Base-by-base conservation (phyloP, 1,284 basidiomycete species). In the Vanrija humicola region DNA sequence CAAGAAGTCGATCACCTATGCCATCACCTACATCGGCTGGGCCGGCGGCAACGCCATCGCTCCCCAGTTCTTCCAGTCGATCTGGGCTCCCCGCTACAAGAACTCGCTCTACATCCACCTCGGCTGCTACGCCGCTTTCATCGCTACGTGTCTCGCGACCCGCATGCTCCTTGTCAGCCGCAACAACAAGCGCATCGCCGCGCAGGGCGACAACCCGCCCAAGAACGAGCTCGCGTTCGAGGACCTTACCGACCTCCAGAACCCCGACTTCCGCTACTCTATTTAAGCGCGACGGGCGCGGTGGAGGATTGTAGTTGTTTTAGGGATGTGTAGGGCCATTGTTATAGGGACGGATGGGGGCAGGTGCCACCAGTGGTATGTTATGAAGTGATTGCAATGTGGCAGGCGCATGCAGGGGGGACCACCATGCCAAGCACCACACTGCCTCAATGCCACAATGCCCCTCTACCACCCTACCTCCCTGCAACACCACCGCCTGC, bases 81-180 rank as follows among this genome's bases (percentile, higher is more conserved):
- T 43, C 10, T 69, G 68, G 68, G 58, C 56, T 14, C 66, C 70
- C 6, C 55, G 68, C 40, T 72, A 70, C 59, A 39, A 64, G 38
- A 57, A 56, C 57, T 56, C 62, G 21, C 65, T 72, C 2, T 67
- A 72, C 61, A 70, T 69, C 46, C 68, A 72, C 53, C 50, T 72
- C 40, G 69, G 61, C 10, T 48, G 69, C 8, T 71, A 69, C 56
- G 59, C 39, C 12, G 39, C 45, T 28, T 69, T 61, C 58, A 63
- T 67, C 52, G 23, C 58, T 43, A 50, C 50, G 44, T 34, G 56
- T 23, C 21, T 68, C 26, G 34, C 38, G 8, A 65, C 60, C 3
- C 56, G 69, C 8, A 34, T 51, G 15, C 48, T 71, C 10, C 56
- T 66, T 16, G 43, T 55, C 10, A 39, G 52, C 10, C 48, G 69